These are phyloP conservation scores for Priceomyces medius DNA, from an alignment of 805 yeast species.

Conservation along the genomic window DNA sequence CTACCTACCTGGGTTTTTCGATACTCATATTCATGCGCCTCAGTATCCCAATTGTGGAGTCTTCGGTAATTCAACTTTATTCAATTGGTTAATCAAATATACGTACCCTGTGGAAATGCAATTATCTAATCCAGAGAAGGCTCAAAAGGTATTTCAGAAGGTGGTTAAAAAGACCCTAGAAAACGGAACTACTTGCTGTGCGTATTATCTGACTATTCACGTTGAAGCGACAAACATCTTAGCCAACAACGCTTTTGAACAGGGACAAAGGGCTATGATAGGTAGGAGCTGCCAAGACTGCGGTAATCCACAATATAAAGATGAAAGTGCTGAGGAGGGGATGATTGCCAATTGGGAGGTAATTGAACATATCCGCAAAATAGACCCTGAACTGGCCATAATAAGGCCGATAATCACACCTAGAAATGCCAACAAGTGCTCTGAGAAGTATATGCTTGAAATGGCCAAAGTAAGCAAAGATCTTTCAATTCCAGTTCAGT, in stretches of 20 bases:
- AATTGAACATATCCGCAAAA: conserved; percentile 1
- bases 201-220: conserved; percentile 83
- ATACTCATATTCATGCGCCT: conserved; percentile 83
- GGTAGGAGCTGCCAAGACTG: conserved; percentile 3
- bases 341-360: conserved; percentile 1
- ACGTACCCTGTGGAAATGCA: conserved; percentile 83
- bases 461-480: conserved; percentile 3
- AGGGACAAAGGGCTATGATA: conserved; percentile 2
- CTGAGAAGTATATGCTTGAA: conserved; percentile 1
- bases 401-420: background rate
- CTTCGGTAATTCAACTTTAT: conserved; percentile 73
- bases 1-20: conserved; percentile 78
- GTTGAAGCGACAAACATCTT: conserved; percentile 64
- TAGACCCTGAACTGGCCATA: background rate
- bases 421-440: conserved; percentile 3
- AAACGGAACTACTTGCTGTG: conserved; percentile 82
- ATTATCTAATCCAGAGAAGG: conserved; percentile 49
- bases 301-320: background rate
- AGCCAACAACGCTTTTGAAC: conserved; percentile 60
- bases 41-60: conserved; percentile 81
- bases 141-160: conserved; percentile 56
- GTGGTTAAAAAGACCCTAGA: conserved; percentile 61
- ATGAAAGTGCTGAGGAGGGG: background rate
- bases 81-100: conserved; percentile 79
- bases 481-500: background rate